Percentiles rank a stretch among this genome's conserved stretches.
Evolutionary conservation across 441 rosid species (phyloP).

Genomic region (Mallotus japonicus): DNA sequence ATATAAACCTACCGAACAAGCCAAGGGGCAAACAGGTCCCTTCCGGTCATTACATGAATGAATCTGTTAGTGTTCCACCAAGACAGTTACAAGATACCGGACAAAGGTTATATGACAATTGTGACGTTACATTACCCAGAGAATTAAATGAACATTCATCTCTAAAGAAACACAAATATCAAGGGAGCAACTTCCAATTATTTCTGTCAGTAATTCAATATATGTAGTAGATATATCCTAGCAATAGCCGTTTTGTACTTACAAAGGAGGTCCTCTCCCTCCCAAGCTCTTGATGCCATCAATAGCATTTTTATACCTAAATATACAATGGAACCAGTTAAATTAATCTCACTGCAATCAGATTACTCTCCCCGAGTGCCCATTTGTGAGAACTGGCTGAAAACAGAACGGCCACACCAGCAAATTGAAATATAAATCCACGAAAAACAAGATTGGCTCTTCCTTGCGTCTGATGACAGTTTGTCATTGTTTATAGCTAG

Average conservation of each 20-base stretch:
- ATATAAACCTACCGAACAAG: background rate
- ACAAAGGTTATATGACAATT: slow-evolving; percentile 21
- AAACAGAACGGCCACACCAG: slow-evolving; percentile 32
- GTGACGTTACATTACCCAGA: slow-evolving; percentile 24
- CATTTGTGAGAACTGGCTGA: slow-evolving; percentile 28
- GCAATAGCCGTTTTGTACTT: slow-evolving; percentile 47
- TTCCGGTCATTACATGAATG: slow-evolving; percentile 1
- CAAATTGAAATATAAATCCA: slow-evolving; percentile 34
- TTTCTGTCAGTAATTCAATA: slow-evolving; percentile 33
- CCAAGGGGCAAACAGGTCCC: background rate
- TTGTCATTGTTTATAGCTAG: slow-evolving; percentile 62
- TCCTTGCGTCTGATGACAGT: slow-evolving; percentile 24
- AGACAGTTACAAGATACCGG: background rate
- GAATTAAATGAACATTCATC: slow-evolving; percentile 30
- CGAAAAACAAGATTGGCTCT: slow-evolving; percentile 18
- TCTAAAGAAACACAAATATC: slow-evolving; percentile 32
- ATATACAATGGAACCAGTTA: slow-evolving; percentile 39
- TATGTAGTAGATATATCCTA: slow-evolving; percentile 32
- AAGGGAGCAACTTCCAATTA: slow-evolving; percentile 36
- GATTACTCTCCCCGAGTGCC: slow-evolving; percentile 24
- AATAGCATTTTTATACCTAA: slow-evolving; percentile 37
- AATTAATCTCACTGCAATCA: slow-evolving; percentile 32
- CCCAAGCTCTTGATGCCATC: slow-evolving; percentile 38
- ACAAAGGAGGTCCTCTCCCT: slow-evolving; percentile 38
- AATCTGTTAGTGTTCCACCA: background rate